phyloP scores from a whole-genome alignment of 108 stramenopile species.

The Discostella stelligeroides region DNA sequence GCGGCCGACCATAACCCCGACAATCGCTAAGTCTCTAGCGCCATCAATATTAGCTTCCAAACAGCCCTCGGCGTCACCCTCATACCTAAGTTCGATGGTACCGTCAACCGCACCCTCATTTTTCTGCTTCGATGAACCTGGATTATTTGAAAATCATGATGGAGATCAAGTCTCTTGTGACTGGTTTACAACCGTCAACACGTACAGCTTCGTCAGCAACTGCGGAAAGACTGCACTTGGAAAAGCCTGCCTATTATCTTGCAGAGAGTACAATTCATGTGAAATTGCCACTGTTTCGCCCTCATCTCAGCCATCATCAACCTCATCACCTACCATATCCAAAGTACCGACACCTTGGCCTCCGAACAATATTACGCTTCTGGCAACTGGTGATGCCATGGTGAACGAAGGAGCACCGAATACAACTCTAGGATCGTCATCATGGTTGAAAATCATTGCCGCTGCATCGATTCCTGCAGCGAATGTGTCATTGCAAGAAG shows the following conservation, averaged over 20 bases:
- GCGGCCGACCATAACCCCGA: conserved; percentile 5
- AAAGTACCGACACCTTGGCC: conserved; percentile 5
- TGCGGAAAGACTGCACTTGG: conserved; percentile 39
- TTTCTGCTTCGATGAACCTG: conserved; percentile 24
- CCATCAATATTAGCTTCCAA: conserved; percentile 27
- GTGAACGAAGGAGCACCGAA: conserved; percentile 23
- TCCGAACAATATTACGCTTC: conserved; percentile 30
- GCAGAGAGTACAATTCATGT: conserved; percentile 24
- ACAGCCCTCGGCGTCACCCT: not conserved
- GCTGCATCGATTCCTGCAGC: not conserved
- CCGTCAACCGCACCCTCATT: not conserved
- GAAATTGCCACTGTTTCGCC: conserved; percentile 9
- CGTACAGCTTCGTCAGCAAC: conserved; percentile 14
- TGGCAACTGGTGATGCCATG: conserved; percentile 30
- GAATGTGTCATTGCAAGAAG: too few relatives aligned
- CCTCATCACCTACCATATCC: conserved; percentile 8
- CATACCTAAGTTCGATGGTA: not conserved
- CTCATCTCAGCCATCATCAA: conserved; percentile 2
- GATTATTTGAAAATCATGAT: conserved; percentile 31
- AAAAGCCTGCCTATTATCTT: conserved; percentile 27
- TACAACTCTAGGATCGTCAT: conserved; percentile 30
- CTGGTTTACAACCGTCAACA: conserved; percentile 28
- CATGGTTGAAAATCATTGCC: conserved; percentile 36
- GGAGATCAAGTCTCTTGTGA: conserved; percentile 31
- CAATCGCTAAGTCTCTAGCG: not conserved